phyloP scores from a whole-genome alignment of 805 yeast species.

The Ogataea glucozyma region DNA sequence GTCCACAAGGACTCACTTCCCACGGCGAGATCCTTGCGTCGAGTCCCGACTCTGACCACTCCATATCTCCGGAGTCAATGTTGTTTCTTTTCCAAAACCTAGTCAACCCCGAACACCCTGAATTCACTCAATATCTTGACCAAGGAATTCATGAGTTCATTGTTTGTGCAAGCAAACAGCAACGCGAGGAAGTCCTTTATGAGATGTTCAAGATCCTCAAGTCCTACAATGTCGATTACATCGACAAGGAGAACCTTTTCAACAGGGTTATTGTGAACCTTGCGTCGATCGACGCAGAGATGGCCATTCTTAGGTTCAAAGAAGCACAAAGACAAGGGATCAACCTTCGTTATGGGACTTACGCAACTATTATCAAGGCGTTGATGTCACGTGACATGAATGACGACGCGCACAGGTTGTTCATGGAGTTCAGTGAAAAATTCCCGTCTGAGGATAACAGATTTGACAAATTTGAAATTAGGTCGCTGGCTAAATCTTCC shows the following conservation, averaged over 20 bases:
- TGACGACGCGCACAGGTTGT: conserved; percentile 12
- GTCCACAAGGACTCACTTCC: too few relatives aligned
- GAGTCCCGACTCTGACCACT: too few relatives aligned
- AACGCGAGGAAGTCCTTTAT: conserved; percentile 4
- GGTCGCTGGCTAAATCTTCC: conserved; percentile 1
- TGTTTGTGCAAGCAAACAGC: neutral
- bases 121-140: neutral
- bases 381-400: conserved; percentile 9
- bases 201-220: conserved; percentile 7
- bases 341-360: conserved; percentile 1
- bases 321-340: conserved; percentile 4
- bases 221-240: conserved; percentile 5
- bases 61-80: too few relatives aligned
- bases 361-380: conserved; percentile 8
- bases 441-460: neutral
- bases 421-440: conserved; percentile 3
- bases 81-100: too few relatives aligned
- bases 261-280: conserved; percentile 5
- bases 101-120: neutral
- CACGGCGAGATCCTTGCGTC: too few relatives aligned
- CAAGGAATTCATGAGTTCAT: conserved; percentile 4
- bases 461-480: conserved; percentile 4
- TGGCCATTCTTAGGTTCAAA: conserved; percentile 8
- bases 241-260: neutral
- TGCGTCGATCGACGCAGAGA: conserved; percentile 3